Evolutionary conservation across 805 yeast genomes (phyloP), one percentile per base, ranked within the genome.

Genomic region (Saturnispora halmiae): DNA sequence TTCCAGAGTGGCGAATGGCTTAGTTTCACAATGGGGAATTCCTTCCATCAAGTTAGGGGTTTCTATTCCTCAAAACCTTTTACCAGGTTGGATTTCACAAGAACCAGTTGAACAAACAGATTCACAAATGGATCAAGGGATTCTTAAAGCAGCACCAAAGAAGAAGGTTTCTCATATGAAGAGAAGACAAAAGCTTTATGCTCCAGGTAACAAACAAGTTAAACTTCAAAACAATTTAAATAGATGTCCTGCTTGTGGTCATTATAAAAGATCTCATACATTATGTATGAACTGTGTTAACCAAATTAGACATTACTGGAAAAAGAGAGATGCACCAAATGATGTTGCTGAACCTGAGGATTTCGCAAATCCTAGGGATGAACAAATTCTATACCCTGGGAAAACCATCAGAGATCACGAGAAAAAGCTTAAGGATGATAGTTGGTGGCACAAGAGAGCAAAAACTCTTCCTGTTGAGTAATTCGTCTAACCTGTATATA

Each of bases 241-340:
- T 47, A 75, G 94, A 59, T 90, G 98, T 59, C 96, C 97, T 3
- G 81, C 95, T 0, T 90, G 98, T 65, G 98, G 98, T 33, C 81
- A 83, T 47, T 81, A 76, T 52, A 92, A 90, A 64, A 73, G 96
- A 55, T 77, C 92, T 2, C 95, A 92, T 61, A 78, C 87, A 43
- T 69, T 90, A 52, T 90, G 98, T 64, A 85, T 86, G 94, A 75
- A 82, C 55, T 90, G 98, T 65, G 88, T 85, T 43, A 75, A 72
- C 25, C 87, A 87, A 57, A 82, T 92, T 55, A 79, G 76, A 58
- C 67, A 72, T 43, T 67, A 81, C 33, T 85, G 95, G 84, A 63
- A 61, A 28, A 67, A 69, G 15, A 52, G 58, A 37, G 56, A 52
- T 22, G 59, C 43, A 4, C 52, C 48, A 46, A 49, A 43, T 41